Evolutionary conservation across 495 filamentous ascomycete species (phyloP).

Genomic region (Chaetomium cochliodes): DNA sequence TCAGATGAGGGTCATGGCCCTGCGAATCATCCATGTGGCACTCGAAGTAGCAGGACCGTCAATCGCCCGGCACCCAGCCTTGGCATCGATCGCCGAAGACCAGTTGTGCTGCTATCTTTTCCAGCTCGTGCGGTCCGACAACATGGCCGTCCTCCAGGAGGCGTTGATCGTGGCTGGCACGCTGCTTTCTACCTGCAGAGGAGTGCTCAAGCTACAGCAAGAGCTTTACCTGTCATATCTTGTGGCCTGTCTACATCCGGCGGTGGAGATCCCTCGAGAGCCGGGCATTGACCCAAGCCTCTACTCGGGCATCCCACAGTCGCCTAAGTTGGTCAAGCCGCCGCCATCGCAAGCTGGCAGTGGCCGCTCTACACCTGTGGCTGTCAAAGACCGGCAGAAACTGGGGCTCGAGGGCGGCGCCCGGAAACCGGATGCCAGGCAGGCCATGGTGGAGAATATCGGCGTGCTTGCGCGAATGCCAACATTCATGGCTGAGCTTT

Average conservation of each 20-base stretch:
- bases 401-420: slow-evolving; percentile 90
- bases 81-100: slow-evolving; percentile 87
- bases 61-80: slow-evolving; percentile 86
- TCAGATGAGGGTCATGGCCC: slow-evolving; percentile 92
- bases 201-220: slow-evolving; percentile 94
- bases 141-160: slow-evolving; percentile 86
- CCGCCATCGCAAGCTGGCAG: slow-evolving; percentile 74
- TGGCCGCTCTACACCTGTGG: slow-evolving; percentile 86
- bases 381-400: slow-evolving; percentile 89
- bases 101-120: slow-evolving; percentile 93
- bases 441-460: slow-evolving; percentile 98
- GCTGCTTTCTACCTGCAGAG: slow-evolving; percentile 82
- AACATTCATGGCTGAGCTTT: slow-evolving; percentile 90
- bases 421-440: slow-evolving; percentile 87
- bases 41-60: slow-evolving; percentile 95
- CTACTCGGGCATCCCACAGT: slow-evolving; percentile 90
- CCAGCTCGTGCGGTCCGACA: slow-evolving; percentile 94
- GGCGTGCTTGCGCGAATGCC: slow-evolving; percentile 89
- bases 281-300: slow-evolving; percentile 85
- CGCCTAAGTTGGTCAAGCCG: slow-evolving; percentile 80
- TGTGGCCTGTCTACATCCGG: slow-evolving; percentile 87
- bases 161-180: slow-evolving; percentile 90
- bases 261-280: slow-evolving; percentile 87
- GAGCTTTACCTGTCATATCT: slow-evolving; percentile 95
- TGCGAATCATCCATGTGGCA: slow-evolving; percentile 95